Evolutionary conservation across 345 rosid species (phyloP).

Genomic region (Triadica sebifera): DNA sequence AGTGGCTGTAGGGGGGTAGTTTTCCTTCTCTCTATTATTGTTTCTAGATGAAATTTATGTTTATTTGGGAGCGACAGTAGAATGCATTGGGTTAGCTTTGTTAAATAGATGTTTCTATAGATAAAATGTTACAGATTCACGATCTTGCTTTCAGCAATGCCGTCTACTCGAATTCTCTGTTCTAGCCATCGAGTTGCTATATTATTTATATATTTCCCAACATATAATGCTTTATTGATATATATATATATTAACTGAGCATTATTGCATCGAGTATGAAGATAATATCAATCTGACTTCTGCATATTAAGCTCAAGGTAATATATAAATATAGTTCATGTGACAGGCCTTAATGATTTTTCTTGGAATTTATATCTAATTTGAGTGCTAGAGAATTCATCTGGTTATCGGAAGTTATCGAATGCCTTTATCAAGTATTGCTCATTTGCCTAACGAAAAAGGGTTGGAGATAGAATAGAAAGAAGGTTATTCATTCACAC

Average conservation of each 20-base stretch:
- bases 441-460: too few species aligned
- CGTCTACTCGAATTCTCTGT: background rate
- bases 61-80: slow-evolving; percentile 24
- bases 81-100: slow-evolving; percentile 31
- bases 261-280: background rate
- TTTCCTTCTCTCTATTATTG: background rate
- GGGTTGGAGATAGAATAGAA: too few species aligned
- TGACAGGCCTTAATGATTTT: too few species aligned
- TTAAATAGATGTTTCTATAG: slow-evolving; percentile 24
- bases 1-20: slow-evolving; percentile 30
- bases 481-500: too few species aligned
- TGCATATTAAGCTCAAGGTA: too few species aligned
- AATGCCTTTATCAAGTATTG: too few species aligned
- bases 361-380: too few species aligned
- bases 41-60: slow-evolving; percentile 26
- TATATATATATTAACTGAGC: too few species aligned
- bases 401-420: too few species aligned
- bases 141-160: slow-evolving; percentile 6
- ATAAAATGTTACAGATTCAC: slow-evolving; percentile 24
- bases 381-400: too few species aligned
- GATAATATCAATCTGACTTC: too few species aligned
- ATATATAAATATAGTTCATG: too few species aligned
- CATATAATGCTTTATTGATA: background rate
- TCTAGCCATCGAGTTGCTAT: background rate
- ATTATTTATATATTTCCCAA: background rate